Evolutionary conservation across 495 filamentous ascomycete genomes (phyloP).

Genomic region (Antarctomyces pellizariae): DNA sequence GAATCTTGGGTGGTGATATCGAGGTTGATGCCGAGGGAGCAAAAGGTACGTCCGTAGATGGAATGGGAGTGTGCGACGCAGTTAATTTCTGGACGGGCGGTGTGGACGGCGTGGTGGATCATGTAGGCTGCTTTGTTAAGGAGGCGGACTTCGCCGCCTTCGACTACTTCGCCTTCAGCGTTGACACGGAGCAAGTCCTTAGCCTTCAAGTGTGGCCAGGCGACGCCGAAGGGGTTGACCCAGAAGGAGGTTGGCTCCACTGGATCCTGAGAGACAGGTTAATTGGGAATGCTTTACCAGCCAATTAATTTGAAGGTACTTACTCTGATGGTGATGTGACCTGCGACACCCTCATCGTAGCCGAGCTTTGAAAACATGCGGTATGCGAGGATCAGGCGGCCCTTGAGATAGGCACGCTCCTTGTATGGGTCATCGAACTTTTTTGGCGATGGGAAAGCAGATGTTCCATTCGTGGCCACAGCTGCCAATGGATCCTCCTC

Average conservation of each 20-base stretch:
- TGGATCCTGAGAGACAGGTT: slow-evolving; percentile 24
- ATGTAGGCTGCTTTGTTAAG: slow-evolving; percentile 47
- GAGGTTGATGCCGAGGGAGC: slow-evolving; percentile 36
- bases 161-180: slow-evolving; percentile 39
- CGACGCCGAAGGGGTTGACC: slow-evolving; percentile 60
- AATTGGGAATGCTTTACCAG: slow-evolving; percentile 1
- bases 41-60: slow-evolving; percentile 47
- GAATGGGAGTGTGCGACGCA: slow-evolving; percentile 54
- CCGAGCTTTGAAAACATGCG: slow-evolving; percentile 46
- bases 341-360: slow-evolving; percentile 34
- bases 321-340: slow-evolving; percentile 32
- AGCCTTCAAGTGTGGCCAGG: slow-evolving; percentile 43
- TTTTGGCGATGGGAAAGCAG: slow-evolving; percentile 18
- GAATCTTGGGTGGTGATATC: slow-evolving; percentile 55
- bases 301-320: neutral
- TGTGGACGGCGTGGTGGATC: slow-evolving; percentile 45
- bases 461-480: no score
- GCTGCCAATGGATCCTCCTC: no score
- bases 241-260: slow-evolving; percentile 47
- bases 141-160: slow-evolving; percentile 32
- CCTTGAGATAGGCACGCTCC: slow-evolving; percentile 42
- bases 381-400: slow-evolving; percentile 39
- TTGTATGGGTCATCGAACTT: slow-evolving; percentile 34
- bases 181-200: slow-evolving; percentile 53
- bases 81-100: slow-evolving; percentile 43